phyloP scores from a whole-genome alignment of 116 monocot genomes.

The Iris pallida region DNA sequence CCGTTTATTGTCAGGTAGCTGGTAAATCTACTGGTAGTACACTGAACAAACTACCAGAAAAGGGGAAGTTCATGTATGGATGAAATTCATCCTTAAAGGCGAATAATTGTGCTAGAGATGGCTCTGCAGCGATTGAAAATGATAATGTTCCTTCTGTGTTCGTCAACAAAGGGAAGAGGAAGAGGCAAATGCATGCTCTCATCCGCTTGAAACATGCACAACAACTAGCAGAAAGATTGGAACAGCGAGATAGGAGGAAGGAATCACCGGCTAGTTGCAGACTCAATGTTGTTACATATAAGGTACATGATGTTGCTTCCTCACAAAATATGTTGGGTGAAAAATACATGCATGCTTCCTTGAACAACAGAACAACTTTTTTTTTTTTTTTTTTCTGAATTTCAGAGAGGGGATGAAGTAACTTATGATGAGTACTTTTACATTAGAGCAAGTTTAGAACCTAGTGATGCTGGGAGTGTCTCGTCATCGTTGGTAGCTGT shows the following conservation, averaged over 20 bases:
- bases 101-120: not conserved
- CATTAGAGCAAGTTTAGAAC: conserved; percentile 12
- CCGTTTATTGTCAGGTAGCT: no score
- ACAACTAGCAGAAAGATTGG: conserved; percentile 20
- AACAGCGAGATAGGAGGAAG: conserved; percentile 11
- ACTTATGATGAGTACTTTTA: conserved; percentile 7
- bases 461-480: conserved; percentile 28
- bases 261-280: not conserved
- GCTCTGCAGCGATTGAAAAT: not conserved
- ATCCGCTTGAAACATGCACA: not conserved
- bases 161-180: not conserved
- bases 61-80: conserved; percentile 3
- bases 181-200: not conserved
- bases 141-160: no score
- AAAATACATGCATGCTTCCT: conserved; percentile 41
- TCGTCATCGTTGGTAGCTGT: conserved; percentile 65
- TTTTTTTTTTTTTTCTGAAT: conserved; percentile 12
- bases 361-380: conserved; percentile 17
- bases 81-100: conserved; percentile 4
- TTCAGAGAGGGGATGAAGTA: not conserved
- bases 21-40: not conserved
- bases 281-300: conserved; percentile 10
- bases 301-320: conserved; percentile 60
- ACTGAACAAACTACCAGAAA: not conserved
- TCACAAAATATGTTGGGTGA: conserved; percentile 35